These are phyloP conservation scores for Anthracocystis panici-leucophaei DNA, from an alignment of 1,284 basidiomycete species.

Conservation along the genomic window DNA sequence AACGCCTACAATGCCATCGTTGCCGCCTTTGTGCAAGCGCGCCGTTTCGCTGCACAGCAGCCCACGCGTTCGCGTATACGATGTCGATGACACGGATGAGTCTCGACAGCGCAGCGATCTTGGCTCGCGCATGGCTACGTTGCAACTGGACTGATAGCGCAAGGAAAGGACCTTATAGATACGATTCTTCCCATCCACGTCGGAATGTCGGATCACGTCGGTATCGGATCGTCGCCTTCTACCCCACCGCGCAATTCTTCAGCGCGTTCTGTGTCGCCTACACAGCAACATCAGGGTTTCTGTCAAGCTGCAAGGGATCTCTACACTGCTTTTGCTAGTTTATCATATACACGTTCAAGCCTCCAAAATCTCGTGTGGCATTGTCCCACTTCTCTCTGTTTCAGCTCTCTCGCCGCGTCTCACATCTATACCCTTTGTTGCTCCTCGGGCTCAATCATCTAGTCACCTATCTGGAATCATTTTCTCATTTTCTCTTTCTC, in stretches of 20 bases:
- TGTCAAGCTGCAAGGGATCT: slow-evolving; percentile 1
- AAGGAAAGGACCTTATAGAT: neutral
- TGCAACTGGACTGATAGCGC: slow-evolving; percentile 15
- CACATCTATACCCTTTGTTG: slow-evolving; percentile 6
- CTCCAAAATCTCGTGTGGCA: neutral
- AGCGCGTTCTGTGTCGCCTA: neutral
- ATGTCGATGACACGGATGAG: slow-evolving; percentile 2
- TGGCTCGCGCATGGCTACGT: slow-evolving; percentile 18
- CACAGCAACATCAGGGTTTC: neutral
- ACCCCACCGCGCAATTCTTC: neutral
- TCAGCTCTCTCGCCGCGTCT: slow-evolving; percentile 3
- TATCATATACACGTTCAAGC: slow-evolving; percentile 7
- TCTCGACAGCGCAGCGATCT: slow-evolving; percentile 13
- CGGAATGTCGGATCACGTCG: neutral
- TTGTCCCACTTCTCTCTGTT: neutral
- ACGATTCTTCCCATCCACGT: neutral
- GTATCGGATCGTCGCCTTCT: neutral
- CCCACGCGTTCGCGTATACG: slow-evolving; percentile 20
- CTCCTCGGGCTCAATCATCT: neutral
- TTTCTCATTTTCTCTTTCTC: slow-evolving; percentile 10
- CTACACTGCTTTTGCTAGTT: too few relatives aligned
- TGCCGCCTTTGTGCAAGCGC: slow-evolving; percentile 16
- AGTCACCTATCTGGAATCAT: slow-evolving; percentile 8
- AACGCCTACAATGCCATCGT: slow-evolving; percentile 14
- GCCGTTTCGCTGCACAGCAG: slow-evolving; percentile 29